A percentile compares a stretch with the other conserved stretches of the same genome.
phyloP scores from a whole-genome alignment of 2,329 filamentous ascomycete species.

The Pleoardoris graminearum region DNA sequence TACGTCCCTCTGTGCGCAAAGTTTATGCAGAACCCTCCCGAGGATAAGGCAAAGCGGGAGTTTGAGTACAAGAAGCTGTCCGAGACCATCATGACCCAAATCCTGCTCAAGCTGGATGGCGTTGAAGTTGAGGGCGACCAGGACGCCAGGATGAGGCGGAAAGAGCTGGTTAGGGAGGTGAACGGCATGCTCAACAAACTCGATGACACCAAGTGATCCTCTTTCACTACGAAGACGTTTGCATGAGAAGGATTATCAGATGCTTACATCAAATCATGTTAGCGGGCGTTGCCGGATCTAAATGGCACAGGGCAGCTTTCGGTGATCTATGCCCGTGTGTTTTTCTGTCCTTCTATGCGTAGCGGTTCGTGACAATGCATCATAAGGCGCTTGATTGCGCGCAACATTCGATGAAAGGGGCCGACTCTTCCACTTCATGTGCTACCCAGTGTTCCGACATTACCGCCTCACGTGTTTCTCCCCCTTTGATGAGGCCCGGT shows the following conservation, averaged over 20 bases:
- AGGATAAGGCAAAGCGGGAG: conserved; percentile 62
- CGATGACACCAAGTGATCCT: conserved; percentile 53
- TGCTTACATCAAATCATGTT: neutral
- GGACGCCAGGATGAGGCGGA: conserved; percentile 67
- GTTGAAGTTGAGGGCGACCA: conserved; percentile 72
- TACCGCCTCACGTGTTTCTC: too few relatives aligned
- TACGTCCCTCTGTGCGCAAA: conserved; percentile 67
- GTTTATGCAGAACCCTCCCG: conserved; percentile 65
- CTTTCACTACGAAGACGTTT: neutral
- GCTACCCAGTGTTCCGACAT: too few relatives aligned
- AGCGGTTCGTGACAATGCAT: neutral
- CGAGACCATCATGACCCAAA: conserved; percentile 75
- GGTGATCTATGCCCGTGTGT: conserved; percentile 1
- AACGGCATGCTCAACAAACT: conserved; percentile 68
- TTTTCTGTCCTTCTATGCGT: neutral
- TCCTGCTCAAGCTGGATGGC: conserved; percentile 75
- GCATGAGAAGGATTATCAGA: neutral
- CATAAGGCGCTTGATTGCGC: neutral
- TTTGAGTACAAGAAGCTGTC: conserved; percentile 76
- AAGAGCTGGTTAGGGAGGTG: conserved; percentile 72
- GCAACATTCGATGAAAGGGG: too few relatives aligned
- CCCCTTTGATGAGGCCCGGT: too few relatives aligned
- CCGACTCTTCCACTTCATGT: too few relatives aligned
- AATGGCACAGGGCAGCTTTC: neutral
- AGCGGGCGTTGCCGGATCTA: neutral